A percentile compares a stretch with the other conserved stretches of the same genome.
These are phyloP conservation scores for Scheffersomyces lignicola DNA, from an alignment of 1,139 yeast species.

Conservation along the genomic window DNA sequence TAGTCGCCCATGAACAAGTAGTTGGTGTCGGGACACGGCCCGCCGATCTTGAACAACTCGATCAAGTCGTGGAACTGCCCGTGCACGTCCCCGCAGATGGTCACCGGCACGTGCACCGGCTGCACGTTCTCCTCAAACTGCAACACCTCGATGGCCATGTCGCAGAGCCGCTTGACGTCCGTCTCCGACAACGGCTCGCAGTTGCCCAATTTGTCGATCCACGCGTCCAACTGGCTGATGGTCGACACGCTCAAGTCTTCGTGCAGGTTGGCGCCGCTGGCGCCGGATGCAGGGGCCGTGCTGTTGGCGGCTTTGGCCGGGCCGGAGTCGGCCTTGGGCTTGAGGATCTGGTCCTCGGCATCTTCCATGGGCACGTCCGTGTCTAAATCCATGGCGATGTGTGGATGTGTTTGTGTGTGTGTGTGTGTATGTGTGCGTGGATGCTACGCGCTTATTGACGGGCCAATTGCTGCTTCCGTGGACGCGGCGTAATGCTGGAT, in stretches of 20 bases:
- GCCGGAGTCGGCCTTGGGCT: conserved; percentile 7
- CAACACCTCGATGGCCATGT: conserved; percentile 87
- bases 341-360: conserved; percentile 50
- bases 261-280: conserved; percentile 7
- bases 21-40: conserved; percentile 83
- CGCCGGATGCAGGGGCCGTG: conserved; percentile 2
- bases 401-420: neutral
- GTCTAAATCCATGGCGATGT: conserved; percentile 56
- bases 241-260: conserved; percentile 29
- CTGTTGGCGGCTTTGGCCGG: conserved; percentile 6
- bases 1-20: conserved; percentile 91
- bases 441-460: no score
- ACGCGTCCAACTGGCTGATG: conserved; percentile 74
- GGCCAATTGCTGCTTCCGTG: conserved; percentile 5
- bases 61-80: conserved; percentile 96
- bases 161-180: conserved; percentile 79
- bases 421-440: no score
- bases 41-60: conserved; percentile 88
- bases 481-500: neutral
- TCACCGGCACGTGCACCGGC: conserved; percentile 89
- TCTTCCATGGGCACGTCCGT: conserved; percentile 74
- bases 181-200: conserved; percentile 86
- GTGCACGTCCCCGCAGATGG: conserved; percentile 98
- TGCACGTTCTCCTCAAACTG: conserved; percentile 93
- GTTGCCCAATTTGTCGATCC: conserved; percentile 77